These are phyloP conservation scores for Boletus pseudopeckii DNA, from an alignment of 768 basidiomycete species.

Conservation along the genomic window DNA sequence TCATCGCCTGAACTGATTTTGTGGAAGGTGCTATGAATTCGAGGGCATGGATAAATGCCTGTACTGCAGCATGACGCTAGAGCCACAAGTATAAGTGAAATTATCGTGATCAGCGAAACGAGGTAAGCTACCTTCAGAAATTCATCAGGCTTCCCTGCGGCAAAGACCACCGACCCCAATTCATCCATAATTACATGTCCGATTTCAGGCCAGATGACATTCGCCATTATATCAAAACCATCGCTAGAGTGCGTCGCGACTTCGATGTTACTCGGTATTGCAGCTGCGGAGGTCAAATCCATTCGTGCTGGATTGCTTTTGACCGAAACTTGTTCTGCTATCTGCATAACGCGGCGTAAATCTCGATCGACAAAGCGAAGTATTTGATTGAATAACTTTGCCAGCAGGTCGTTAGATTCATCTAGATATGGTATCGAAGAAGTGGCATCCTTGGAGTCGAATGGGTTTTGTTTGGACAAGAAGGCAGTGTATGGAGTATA, in stretches of 20 bases:
- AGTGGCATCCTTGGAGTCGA: slow-evolving; percentile 28
- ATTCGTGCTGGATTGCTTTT: slow-evolving; percentile 39
- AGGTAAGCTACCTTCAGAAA: slow-evolving; percentile 68
- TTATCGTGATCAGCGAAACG: background rate
- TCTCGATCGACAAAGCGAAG: slow-evolving; percentile 79
- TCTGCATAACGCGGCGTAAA: slow-evolving; percentile 68
- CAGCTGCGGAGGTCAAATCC: slow-evolving; percentile 5
- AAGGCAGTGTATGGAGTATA: slow-evolving; percentile 52
- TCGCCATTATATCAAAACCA: slow-evolving; percentile 81
- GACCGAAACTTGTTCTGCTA: slow-evolving; percentile 63
- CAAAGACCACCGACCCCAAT: slow-evolving; percentile 78
- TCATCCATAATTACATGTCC: slow-evolving; percentile 79
- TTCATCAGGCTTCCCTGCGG: slow-evolving; percentile 88
- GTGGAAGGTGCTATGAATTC: slow-evolving; percentile 80
- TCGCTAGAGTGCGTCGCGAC: slow-evolving; percentile 14
- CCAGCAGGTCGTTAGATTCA: slow-evolving; percentile 63
- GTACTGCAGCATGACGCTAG: slow-evolving; percentile 82
- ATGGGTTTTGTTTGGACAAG: slow-evolving; percentile 39
- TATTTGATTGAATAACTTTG: slow-evolving; percentile 75
- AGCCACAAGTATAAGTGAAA: slow-evolving; percentile 1
- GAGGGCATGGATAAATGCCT: slow-evolving; percentile 76
- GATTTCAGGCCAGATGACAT: slow-evolving; percentile 87
- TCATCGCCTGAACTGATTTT: slow-evolving; percentile 66
- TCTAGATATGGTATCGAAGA: slow-evolving; percentile 56
- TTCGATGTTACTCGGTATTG: slow-evolving; percentile 1